phyloP scores from a whole-genome alignment of 257 asterid genomes.

The Solanum piurae region DNA sequence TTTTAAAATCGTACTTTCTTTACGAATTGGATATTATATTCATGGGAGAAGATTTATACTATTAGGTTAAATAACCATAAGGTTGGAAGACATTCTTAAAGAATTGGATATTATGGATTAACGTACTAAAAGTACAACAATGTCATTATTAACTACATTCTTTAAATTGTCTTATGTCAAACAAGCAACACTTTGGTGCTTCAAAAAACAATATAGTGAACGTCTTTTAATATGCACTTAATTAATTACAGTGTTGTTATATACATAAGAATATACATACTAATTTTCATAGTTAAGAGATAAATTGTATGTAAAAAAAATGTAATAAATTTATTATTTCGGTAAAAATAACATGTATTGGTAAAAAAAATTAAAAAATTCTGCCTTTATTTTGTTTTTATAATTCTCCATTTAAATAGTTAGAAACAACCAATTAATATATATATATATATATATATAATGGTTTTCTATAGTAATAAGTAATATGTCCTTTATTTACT shows the following conservation, averaged over 20 bases:
- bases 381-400: background rate
- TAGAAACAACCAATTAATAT: background rate
- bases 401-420: background rate
- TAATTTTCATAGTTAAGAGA: background rate
- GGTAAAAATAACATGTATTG: background rate
- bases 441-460: too few relatives aligned
- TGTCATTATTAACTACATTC: background rate
- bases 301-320: background rate
- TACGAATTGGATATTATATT: background rate
- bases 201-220: background rate
- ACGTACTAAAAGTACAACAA: background rate
- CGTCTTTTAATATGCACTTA: background rate
- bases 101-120: background rate
- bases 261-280: background rate
- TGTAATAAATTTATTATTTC: background rate
- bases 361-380: background rate
- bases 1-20: background rate
- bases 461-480: background rate
- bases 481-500: background rate
- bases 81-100: background rate
- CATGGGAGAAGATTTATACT: background rate
- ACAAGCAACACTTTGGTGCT: background rate
- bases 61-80: background rate
- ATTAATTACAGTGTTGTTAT: background rate
- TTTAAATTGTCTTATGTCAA: background rate